Evolutionary conservation across 1,284 basidiomycete genomes (phyloP), one percentile per base, ranked within the genome.

Genomic region (Ustilago shanxiensis): DNA sequence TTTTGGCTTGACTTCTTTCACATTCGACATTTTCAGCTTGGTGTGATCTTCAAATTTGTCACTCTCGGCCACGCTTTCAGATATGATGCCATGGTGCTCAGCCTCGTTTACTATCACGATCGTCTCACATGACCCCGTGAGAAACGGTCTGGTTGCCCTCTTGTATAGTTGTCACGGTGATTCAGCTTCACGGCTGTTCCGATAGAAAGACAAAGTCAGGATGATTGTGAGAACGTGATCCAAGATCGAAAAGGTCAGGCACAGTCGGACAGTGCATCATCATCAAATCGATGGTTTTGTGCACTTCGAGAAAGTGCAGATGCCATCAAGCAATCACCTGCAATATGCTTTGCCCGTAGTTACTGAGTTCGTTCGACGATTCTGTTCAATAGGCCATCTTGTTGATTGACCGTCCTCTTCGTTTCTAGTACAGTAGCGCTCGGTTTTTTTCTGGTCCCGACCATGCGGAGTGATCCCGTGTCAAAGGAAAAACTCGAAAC

Each of bases 401-500:
- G 20, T 11, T 28, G n/a, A n/a, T n/a, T n/a, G n/a, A n/a, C n/a
- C n/a, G n/a, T 49, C 24, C 22, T 28, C 26, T 49, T 26, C 16
- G 2, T 29, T 26, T 8, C 20, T 13, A 26, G 13, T 28, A 22
- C 28, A 22, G 24, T 13, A n/a, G 41, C n/a, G 20, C 37, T 11
- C 11, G 31, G 5, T 37, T 14, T 37, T 66, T 54, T 45, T 47
- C 51, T 33, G 44, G 31, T 54, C 61, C 57, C 45, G 53, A 51
- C 54, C 47, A 51, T 70, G 61, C 62, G 54, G 22, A 35, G 54
- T 47, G n/a, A 39, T 70, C 67, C 61, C 67, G 61, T 60, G 67
- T 65, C 67, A 53, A 44, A 49, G 55, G 49, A 47, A 53, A 65
- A 65, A 69, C 56, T 59, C 56, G 18, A 57, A 70, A 70, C 61